These are phyloP conservation scores for Lentinula raphanica DNA, from an alignment of 768 basidiomycete species.

Conservation along the genomic window DNA sequence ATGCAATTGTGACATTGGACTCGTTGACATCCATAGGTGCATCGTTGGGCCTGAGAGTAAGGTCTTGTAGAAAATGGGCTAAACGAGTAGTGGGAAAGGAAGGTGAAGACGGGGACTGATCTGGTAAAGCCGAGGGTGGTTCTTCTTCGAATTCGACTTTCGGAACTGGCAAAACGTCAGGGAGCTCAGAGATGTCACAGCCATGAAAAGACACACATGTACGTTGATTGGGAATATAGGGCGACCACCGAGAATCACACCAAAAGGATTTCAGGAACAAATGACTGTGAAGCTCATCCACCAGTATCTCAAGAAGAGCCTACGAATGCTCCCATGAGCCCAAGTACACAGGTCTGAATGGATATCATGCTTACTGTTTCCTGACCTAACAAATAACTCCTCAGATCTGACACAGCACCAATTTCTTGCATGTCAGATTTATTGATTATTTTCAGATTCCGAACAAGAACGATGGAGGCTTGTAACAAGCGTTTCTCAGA, in stretches of 20 bases:
- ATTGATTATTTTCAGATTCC: slow-evolving; percentile 86
- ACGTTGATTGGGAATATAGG: slow-evolving; percentile 78
- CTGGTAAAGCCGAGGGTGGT: slow-evolving; percentile 20
- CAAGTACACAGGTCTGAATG: not conserved
- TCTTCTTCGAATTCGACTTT: slow-evolving; percentile 63
- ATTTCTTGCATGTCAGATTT: slow-evolving; percentile 92
- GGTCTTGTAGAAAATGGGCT: slow-evolving; percentile 55
- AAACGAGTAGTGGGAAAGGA: slow-evolving; percentile 44
- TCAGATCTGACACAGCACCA: slow-evolving; percentile 87
- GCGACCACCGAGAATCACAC: slow-evolving; percentile 88
- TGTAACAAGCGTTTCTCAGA: slow-evolving; percentile 91
- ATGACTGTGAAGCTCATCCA: slow-evolving; percentile 95
- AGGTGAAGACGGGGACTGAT: slow-evolving; percentile 35
- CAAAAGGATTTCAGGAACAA: slow-evolving; percentile 97
- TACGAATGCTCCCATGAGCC: slow-evolving; percentile 24
- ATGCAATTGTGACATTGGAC: slow-evolving; percentile 12
- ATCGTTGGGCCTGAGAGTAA: slow-evolving; percentile 72
- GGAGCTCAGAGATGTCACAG: not conserved
- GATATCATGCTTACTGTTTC: slow-evolving; percentile 65
- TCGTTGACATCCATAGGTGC: slow-evolving; percentile 63
- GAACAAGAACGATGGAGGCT: slow-evolving; percentile 80
- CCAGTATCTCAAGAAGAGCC: slow-evolving; percentile 87
- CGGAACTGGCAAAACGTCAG: slow-evolving; percentile 41
- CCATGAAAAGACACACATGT: slow-evolving; percentile 43
- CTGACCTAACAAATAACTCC: slow-evolving; percentile 79